Conservation (phyloP, 2,329 filamentous ascomycete genomes). For the Cytospora mali region DNA sequence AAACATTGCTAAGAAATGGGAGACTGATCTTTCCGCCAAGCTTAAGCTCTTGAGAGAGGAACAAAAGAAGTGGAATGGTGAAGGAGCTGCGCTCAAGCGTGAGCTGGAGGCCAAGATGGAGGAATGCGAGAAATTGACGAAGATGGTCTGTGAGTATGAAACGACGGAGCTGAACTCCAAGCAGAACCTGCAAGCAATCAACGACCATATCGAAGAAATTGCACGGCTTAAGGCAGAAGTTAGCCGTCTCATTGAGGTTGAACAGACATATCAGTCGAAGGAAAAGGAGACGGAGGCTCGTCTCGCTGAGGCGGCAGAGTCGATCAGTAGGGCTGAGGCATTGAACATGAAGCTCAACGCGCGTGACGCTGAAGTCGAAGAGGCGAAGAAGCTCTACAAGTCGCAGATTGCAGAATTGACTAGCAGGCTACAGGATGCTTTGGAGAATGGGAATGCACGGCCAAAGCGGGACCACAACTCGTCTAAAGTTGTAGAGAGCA, state of each 20-base stretch:
- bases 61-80: slow-evolving; percentile 64
- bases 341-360: slow-evolving; percentile 60
- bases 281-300: slow-evolving; percentile 62
- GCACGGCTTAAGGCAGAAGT: slow-evolving; percentile 62
- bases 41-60: slow-evolving; percentile 69
- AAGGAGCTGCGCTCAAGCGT: slow-evolving; percentile 58
- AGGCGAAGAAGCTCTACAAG: slow-evolving; percentile 48
- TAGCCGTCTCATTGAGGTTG: slow-evolving; percentile 59
- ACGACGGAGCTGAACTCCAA: slow-evolving; percentile 65
- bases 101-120: slow-evolving; percentile 60
- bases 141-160: slow-evolving; percentile 69
- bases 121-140: slow-evolving; percentile 66
- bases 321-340: slow-evolving; percentile 61
- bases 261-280: slow-evolving; percentile 65
- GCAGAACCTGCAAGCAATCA: slow-evolving; percentile 65
- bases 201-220: slow-evolving; percentile 63
- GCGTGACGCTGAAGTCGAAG: slow-evolving; percentile 50
- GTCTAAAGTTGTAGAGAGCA: slow-evolving; percentile 45
- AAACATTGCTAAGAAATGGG: slow-evolving; percentile 76
- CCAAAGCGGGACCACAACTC: slow-evolving; percentile 34
- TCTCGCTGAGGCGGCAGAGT: slow-evolving; percentile 59
- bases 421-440: slow-evolving; percentile 45
- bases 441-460: slow-evolving; percentile 30
- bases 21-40: slow-evolving; percentile 69
- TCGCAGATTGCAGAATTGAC: slow-evolving; percentile 53